Evolutionary conservation across 441 rosid genomes (phyloP), one percentile per base, ranked within the genome.

Genomic region (Pelargonium cotyledonis): DNA sequence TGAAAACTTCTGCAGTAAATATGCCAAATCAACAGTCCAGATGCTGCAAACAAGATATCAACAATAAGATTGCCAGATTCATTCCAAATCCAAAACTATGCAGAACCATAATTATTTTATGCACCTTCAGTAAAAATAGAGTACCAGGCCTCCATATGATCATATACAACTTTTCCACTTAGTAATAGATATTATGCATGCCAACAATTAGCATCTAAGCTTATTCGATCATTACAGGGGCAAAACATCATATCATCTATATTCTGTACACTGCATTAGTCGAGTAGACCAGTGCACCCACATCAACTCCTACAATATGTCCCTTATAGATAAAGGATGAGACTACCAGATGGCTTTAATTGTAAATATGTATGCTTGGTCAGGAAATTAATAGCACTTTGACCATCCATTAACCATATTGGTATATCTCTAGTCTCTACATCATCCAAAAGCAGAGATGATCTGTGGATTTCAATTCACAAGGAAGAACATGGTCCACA

Each of bases 1-100:
- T 55, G 86, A 80, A 80, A 85, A 92, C 70, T 79, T 86, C 79
- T 85, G 89, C 80, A 95, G 80, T 70, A 88, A 75, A 84, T 85
- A 88, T 63, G 97, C 99, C 68, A 95, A 85, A 79, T 90, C 99
- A 31, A 95, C 88, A 0, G 96, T 90, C 99, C 96, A 90, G 75
- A 92, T 82, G 84, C 97, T 92, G 90, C 82, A 83, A 72, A 80
- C 65, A 82, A 46, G 67, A 71, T 46, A 40, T 31, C 74, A 76
- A 44, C 23, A 65, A 72, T 26, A 44, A 72, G 69, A 68, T 66
- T 69, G 46, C 65, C 68, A 16, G 29, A 64, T 21, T 31, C 38
- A 35, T n/a, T 12, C 40, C 38, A 41, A 3, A 26, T 57, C 41
- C 2, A 26, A 47, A 74, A 60, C 47, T 58, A 58, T 8, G 63